These are phyloP conservation scores for Monosporozyma solicola DNA, from an alignment of 805 yeast genomes.

Conservation along the genomic window DNA sequence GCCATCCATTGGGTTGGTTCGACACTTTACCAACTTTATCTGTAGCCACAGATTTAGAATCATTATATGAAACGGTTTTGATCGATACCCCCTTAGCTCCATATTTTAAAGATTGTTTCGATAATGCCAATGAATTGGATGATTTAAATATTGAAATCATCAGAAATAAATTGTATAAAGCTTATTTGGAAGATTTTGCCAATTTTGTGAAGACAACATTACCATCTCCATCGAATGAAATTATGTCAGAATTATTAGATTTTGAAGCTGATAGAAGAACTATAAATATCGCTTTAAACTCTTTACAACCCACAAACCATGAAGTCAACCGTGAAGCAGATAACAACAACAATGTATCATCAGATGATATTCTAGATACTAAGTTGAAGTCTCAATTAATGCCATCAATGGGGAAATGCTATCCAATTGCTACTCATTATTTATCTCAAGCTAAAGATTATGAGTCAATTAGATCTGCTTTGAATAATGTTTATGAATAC, in stretches of 20 bases:
- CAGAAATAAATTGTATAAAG: slow-evolving; percentile 84
- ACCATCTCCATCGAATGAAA: slow-evolving; percentile 67
- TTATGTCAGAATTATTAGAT: slow-evolving; percentile 66
- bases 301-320: slow-evolving; percentile 38
- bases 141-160: slow-evolving; percentile 93
- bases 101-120: slow-evolving; percentile 84
- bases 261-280: slow-evolving; percentile 96
- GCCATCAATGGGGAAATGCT: slow-evolving; percentile 76
- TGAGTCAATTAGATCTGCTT: slow-evolving; percentile 65
- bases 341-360: not conserved
- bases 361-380: slow-evolving; percentile 38
- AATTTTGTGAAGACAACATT: slow-evolving; percentile 53
- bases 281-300: slow-evolving; percentile 83
- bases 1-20: slow-evolving; percentile 98
- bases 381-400: slow-evolving; percentile 69
- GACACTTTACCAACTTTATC: slow-evolving; percentile 93
- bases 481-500: slow-evolving; percentile 59
- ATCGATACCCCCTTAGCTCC: slow-evolving; percentile 98
- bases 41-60: slow-evolving; percentile 89
- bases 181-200: slow-evolving; percentile 82
- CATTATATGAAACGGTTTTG: slow-evolving; percentile 84
- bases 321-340: not conserved
- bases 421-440: slow-evolving; percentile 55
- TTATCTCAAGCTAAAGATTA: slow-evolving; percentile 71
- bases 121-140: slow-evolving; percentile 77